Evolutionary conservation across 257 asterid genomes (phyloP).

Genomic region (Solanum peruvianum): DNA sequence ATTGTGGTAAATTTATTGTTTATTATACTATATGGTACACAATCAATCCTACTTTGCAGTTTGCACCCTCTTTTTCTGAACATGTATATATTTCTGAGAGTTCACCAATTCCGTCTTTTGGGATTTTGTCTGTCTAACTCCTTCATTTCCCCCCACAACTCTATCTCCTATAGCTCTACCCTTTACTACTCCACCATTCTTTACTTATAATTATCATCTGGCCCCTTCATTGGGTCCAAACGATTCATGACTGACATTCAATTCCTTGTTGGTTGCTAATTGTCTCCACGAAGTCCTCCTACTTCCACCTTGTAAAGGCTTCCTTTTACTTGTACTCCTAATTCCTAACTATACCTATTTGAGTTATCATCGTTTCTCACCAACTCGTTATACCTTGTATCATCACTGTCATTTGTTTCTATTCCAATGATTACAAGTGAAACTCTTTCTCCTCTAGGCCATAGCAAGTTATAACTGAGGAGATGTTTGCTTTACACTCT

Average conservation of each 20-base stretch:
- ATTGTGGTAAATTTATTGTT: neutral
- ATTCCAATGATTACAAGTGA: neutral
- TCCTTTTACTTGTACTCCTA: neutral
- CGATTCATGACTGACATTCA: neutral
- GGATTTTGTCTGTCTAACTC: neutral
- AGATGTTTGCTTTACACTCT: neutral
- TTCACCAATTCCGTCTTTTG: neutral
- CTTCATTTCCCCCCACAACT: neutral
- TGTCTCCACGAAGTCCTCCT: neutral
- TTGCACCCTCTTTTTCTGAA: neutral
- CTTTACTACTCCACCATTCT: neutral
- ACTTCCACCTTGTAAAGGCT: neutral
- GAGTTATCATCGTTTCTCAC: neutral
- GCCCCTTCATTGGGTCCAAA: neutral
- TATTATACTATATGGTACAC: neutral
- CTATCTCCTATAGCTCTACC: neutral
- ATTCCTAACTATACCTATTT: neutral
- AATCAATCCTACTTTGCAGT: neutral
- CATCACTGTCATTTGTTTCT: neutral
- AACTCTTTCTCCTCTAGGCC: neutral
- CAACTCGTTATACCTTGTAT: neutral
- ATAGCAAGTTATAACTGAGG: neutral
- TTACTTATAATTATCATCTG: neutral
- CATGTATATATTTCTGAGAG: neutral
- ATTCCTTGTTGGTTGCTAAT: neutral